Conservation (phyloP, 352 stramenopile genomes). For the Phytophthora cactorum region DNA sequence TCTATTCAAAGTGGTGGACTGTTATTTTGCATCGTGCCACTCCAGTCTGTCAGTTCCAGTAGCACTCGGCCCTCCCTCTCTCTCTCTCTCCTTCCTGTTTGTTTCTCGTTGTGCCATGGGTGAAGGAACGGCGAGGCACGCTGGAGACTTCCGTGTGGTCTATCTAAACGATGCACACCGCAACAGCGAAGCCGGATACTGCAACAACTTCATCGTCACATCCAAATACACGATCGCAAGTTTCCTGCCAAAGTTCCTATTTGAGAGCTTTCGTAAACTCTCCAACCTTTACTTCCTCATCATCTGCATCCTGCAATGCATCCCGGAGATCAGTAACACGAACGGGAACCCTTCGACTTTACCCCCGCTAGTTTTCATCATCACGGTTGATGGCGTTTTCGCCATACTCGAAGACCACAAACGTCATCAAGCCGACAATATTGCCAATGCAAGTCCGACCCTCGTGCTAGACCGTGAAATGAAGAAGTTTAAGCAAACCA, state of each 20-base stretch:
- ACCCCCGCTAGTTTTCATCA: conserved; percentile 91
- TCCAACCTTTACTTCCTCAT: conserved; percentile 95
- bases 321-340: conserved; percentile 93
- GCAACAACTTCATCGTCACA: conserved; percentile 91
- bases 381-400: conserved; percentile 91
- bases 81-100: conserved; percentile 4
- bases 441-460: conserved; percentile 80
- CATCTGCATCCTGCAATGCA: conserved; percentile 88
- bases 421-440: conserved; percentile 80
- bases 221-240: conserved; percentile 91
- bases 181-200: conserved; percentile 71
- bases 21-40: conserved; percentile 18
- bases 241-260: conserved; percentile 93
- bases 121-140: conserved; percentile 22
- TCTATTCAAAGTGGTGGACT: conserved; percentile 19
- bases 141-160: conserved; percentile 60
- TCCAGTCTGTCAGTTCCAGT: not conserved
- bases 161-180: conserved; percentile 60
- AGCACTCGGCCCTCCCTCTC: conserved; percentile 4
- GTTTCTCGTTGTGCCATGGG: conserved; percentile 25
- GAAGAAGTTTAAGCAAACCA: conserved; percentile 56
- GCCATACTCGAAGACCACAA: conserved; percentile 89
- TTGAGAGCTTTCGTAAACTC: conserved; percentile 91
- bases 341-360: conserved; percentile 86
- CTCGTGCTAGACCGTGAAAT: conserved; percentile 56